phyloP scores from a whole-genome alignment of 768 basidiomycete species.

The Rhizopogon vinicolor region DNA sequence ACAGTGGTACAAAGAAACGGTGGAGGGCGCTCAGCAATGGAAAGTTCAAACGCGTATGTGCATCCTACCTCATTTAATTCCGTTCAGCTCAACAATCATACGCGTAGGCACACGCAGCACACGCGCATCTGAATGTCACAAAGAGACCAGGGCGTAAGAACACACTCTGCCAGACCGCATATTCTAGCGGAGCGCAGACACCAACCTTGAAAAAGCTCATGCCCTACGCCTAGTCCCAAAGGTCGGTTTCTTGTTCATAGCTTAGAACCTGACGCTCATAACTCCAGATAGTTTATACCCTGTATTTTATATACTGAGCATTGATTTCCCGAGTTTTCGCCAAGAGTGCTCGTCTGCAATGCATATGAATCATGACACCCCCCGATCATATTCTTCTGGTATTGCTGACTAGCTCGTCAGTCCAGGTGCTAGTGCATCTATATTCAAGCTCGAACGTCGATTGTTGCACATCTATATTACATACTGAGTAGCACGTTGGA shows the following conservation, averaged over 20 bases:
- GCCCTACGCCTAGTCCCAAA: constrained; percentile 53
- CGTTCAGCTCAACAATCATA: not conserved
- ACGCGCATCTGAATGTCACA: constrained; percentile 65
- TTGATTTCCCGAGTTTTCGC: not conserved
- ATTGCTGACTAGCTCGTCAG: no score
- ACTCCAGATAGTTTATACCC: not conserved
- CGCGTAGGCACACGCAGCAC: constrained; percentile 63
- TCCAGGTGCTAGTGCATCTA: no score
- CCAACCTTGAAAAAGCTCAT: constrained; percentile 64
- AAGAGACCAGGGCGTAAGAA: constrained; percentile 68
- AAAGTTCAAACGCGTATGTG: constrained; percentile 69
- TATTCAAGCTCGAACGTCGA: no score
- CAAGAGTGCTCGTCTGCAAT: not conserved
- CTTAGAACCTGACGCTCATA: not conserved
- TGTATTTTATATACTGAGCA: not conserved
- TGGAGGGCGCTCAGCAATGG: constrained; percentile 70
- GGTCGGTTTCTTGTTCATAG: constrained; percentile 10
- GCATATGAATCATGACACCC: no score
- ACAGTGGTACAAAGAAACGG: constrained; percentile 78
- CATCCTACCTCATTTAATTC: not conserved
- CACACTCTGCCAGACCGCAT: constrained; percentile 57
- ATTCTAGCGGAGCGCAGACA: constrained; percentile 63
- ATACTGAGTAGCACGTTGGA: no score
- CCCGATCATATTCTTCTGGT: no score
- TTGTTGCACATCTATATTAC: no score